Conservation (phyloP, 352 stramenopile species). For the Globisporangium paroecandrum region DNA sequence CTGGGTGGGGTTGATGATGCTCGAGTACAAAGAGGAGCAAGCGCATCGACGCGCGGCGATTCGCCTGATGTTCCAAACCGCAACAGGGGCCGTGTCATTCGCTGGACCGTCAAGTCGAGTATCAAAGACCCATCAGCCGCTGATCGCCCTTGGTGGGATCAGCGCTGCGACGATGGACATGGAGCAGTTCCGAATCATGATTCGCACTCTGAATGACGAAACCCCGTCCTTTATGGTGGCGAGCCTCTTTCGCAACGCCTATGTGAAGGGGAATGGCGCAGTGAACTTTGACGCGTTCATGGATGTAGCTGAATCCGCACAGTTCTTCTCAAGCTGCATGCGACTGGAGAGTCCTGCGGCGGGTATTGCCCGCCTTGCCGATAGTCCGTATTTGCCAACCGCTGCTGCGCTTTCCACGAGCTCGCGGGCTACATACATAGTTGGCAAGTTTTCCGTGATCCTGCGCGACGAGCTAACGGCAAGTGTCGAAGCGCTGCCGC, state of each 20-base stretch:
- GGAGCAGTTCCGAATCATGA: conserved; percentile 88
- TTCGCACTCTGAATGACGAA: conserved; percentile 78
- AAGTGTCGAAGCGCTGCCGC: conserved; percentile 35
- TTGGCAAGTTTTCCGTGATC: conserved; percentile 53
- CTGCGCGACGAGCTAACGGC: conserved; percentile 39
- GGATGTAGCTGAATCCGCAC: conserved; percentile 66
- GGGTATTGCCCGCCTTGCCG: conserved; percentile 35
- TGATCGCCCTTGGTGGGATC: background rate
- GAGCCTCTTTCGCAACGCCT: conserved; percentile 61
- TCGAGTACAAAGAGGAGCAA: conserved; percentile 92
- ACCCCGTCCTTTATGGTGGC: conserved; percentile 61
- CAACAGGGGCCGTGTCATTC: conserved; percentile 21
- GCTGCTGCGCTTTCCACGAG: conserved; percentile 38
- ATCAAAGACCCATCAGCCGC: background rate
- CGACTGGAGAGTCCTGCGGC: conserved; percentile 58
- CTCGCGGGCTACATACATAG: conserved; percentile 41
- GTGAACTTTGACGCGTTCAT: conserved; percentile 90
- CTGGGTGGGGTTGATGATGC: conserved; percentile 86
- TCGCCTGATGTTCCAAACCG: conserved; percentile 92
- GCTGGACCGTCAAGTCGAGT: background rate
- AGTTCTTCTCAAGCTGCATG: conserved; percentile 90
- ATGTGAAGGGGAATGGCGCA: conserved; percentile 56
- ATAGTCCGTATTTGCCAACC: conserved; percentile 20
- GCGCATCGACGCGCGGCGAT: conserved; percentile 86
- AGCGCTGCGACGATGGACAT: conserved; percentile 79